phyloP scores from a whole-genome alignment of 2,329 filamentous ascomycete species.

The Aspergillus latus region DNA sequence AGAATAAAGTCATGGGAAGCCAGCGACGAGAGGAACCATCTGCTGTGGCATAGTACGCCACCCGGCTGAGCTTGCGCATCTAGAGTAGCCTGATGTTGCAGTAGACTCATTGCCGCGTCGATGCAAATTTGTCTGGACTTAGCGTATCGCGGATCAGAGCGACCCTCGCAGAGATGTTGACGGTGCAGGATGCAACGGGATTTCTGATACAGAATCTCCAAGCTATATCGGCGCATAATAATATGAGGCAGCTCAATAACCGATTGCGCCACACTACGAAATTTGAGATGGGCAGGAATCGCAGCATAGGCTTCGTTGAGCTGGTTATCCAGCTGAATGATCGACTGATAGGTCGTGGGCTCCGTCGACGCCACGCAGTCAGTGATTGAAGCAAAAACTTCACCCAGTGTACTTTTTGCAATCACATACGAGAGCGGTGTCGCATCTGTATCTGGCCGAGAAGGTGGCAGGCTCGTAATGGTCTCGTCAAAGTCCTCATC shows the following conservation, averaged over 20 bases:
- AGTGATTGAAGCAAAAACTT: slow-evolving; percentile 11
- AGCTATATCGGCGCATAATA: slow-evolving; percentile 6
- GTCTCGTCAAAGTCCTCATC: slow-evolving; percentile 44
- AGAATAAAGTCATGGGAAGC: slow-evolving; percentile 45
- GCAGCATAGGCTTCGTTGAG: slow-evolving; percentile 21
- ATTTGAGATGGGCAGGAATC: slow-evolving; percentile 17
- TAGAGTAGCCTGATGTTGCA: slow-evolving; percentile 47
- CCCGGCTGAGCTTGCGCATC: slow-evolving; percentile 43
- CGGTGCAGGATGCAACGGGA: slow-evolving; percentile 13
- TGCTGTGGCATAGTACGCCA: slow-evolving; percentile 41
- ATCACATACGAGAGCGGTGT: slow-evolving; percentile 23
- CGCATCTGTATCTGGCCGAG: slow-evolving; percentile 28
- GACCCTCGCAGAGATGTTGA: slow-evolving; percentile 24
- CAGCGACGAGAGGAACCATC: slow-evolving; percentile 47
- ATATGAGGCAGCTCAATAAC: slow-evolving; percentile 11
- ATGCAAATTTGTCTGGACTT: slow-evolving; percentile 47
- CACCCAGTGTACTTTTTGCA: slow-evolving; percentile 13
- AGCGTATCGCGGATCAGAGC: slow-evolving; percentile 36
- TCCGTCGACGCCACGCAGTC: slow-evolving; percentile 14
- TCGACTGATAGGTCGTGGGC: slow-evolving; percentile 18
- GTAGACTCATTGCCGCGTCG: slow-evolving; percentile 46
- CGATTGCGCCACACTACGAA: slow-evolving; percentile 3
- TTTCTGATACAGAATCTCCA: slow-evolving; percentile 11
- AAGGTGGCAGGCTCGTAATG: slow-evolving; percentile 29
- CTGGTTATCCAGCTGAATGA: slow-evolving; percentile 22